Evolutionary conservation across 208 protist species (phyloP).

Genomic region (Leptomonas pyrrhocoris): DNA sequence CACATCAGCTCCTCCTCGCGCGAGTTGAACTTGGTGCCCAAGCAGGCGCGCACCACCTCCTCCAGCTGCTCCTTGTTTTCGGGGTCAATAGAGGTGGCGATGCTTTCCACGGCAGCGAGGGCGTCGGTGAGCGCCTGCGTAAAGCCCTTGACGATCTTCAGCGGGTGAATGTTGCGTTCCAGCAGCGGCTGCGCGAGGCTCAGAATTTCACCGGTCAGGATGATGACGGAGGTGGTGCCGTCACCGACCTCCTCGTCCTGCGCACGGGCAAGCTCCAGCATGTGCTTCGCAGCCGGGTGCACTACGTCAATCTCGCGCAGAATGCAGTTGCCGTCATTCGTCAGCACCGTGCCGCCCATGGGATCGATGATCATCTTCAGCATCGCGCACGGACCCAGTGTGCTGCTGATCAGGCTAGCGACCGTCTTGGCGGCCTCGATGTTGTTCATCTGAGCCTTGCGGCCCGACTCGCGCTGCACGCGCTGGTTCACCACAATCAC

Average conservation of each 20-base stretch:
- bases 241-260: conserved; percentile 99
- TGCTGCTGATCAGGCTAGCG: conserved; percentile 99
- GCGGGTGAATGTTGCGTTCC: conserved; percentile 98
- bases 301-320: conserved; percentile 99
- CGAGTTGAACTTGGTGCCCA: conserved; percentile 99
- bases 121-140: conserved; percentile 96
- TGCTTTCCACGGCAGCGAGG: conserved; percentile 92
- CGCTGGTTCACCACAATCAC: conserved; percentile 95
- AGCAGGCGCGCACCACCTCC: conserved; percentile 93
- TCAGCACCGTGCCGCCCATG: conserved; percentile 99
- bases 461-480: conserved; percentile 96
- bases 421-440: conserved; percentile 98
- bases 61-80: conserved; percentile 90
- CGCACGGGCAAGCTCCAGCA: conserved; percentile 99
- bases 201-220: conserved; percentile 99
- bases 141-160: conserved; percentile 98
- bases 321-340: conserved; percentile 99
- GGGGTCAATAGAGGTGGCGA: conserved; percentile 94
- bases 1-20: conserved; percentile 97
- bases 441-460: conserved; percentile 98
- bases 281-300: conserved; percentile 99
- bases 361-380: conserved; percentile 99
- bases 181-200: conserved; percentile 96
- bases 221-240: conserved; percentile 99
- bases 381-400: conserved; percentile 99